phyloP scores from a whole-genome alignment of 768 basidiomycete genomes.

The Tricholomella constricta region DNA sequence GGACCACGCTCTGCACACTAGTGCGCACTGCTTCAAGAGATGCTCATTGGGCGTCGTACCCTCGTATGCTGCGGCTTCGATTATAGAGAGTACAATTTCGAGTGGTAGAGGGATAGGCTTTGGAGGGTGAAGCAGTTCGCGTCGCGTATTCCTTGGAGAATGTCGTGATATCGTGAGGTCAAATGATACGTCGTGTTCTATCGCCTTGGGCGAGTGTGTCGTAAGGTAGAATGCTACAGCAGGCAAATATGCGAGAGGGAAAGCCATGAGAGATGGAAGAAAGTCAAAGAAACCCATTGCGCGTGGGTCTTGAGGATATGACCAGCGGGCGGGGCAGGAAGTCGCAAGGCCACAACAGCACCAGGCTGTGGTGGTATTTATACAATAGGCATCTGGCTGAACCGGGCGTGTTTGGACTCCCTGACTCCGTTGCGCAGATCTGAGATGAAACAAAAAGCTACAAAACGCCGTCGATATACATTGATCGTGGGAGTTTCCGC shows the following conservation, averaged over 20 bases:
- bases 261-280: constrained; percentile 26
- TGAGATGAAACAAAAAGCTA: constrained; percentile 24
- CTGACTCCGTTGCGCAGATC: constrained; percentile 15
- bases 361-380: constrained; percentile 26
- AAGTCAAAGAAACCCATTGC: constrained; percentile 34
- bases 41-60: constrained; percentile 34
- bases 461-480: constrained; percentile 21
- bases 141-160: constrained; percentile 21
- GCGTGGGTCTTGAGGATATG: constrained; percentile 7
- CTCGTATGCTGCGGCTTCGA: constrained; percentile 55
- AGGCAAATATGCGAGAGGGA: constrained; percentile 19
- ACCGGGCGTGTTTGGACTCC: constrained; percentile 13
- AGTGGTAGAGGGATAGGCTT: constrained; percentile 47
- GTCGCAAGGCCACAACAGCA: constrained; percentile 16
- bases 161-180: constrained; percentile 32
- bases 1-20: constrained; percentile 72
- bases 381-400: constrained; percentile 14
- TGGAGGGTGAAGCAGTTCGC: constrained; percentile 22
- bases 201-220: constrained; percentile 26
- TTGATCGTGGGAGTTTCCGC: constrained; percentile 25
- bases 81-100: constrained; percentile 63
- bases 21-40: constrained; percentile 54
- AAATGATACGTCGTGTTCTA: constrained; percentile 41
- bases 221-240: constrained; percentile 24
- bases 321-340: constrained; percentile 12